Evolutionary conservation across 2,329 filamentous ascomycete species (phyloP), one percentile per base, ranked within the genome.

Genomic region (Colletotrichum higginsianum): DNA sequence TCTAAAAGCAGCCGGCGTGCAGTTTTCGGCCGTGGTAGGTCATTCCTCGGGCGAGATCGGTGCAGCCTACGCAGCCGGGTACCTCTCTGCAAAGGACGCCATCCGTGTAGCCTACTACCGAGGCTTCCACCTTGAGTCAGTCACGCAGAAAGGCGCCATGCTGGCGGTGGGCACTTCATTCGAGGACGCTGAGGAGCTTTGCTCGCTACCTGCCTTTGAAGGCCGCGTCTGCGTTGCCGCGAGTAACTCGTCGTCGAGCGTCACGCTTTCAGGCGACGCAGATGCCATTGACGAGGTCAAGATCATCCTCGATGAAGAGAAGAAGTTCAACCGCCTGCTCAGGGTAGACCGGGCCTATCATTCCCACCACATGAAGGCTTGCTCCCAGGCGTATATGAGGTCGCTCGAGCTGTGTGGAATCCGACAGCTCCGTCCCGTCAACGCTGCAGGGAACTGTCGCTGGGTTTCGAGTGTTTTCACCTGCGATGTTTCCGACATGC

Each of bases 11-110:
- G 81, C 80, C 5, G 80, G 80, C 3, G 65, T 86, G n/a, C 50
- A 68, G 0, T 80, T 84, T 8, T 35, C 71, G 1, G 79, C 79
- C 0, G 82, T 85, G 0, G 80, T 86, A 2, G 86, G 86, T 2
- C 86, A 88, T 74, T 86, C 84, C 0, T 84, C 82, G 0, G 86
- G 86, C 1, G 86, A 88, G 73, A 87, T 88, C 13, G 85, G 77
- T 0, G 85, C 85, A 0, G 86, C 84, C 0, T 88, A 87, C 73
- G 85, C 86, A 0, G 82, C 85, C 0, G 86, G 86, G 0, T 78
- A 82, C 23, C 62, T 89, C 0, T 63, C 55, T 11, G 40, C 58
- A 1, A 60, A 46, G 1, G 75, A 79, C 26, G 79, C 79, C 3
- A 77, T 80, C 8, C 47, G 71, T 0, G 74, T 79, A 4, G 75